Evolutionary conservation across 1,139 yeast genomes (phyloP).

Genomic region (Blastobotrys capitulatus): DNA sequence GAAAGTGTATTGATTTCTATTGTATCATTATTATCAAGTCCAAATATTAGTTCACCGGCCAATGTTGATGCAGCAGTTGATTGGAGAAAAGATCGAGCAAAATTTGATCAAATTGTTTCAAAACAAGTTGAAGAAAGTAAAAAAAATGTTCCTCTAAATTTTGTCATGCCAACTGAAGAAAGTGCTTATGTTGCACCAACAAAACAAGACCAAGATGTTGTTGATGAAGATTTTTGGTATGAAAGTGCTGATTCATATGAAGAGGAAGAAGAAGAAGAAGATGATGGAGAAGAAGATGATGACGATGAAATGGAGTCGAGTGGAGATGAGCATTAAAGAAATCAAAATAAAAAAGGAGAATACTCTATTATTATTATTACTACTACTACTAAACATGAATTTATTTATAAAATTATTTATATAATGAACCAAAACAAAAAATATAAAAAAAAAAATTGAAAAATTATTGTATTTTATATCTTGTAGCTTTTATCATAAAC

Average conservation of each 20-base stretch:
- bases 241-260: conserved; percentile 65
- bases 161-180: conserved; percentile 60
- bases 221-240: conserved; percentile 85
- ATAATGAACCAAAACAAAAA: not conserved
- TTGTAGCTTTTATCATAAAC: no score
- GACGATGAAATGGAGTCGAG: not conserved
- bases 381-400: not conserved
- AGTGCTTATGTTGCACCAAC: conserved; percentile 54
- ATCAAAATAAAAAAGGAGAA: not conserved
- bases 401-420: not conserved
- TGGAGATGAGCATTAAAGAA: not conserved
- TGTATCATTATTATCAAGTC: conserved; percentile 85
- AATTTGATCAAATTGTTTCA: conserved; percentile 70
- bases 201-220: conserved; percentile 50
- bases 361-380: no score
- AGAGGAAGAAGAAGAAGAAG: conserved; percentile 32
- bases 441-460: not conserved
- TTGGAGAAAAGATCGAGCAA: conserved; percentile 78
- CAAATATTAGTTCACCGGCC: conserved; percentile 90
- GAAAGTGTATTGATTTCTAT: conserved; percentile 87
- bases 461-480: no score
- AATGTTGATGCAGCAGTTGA: conserved; percentile 95
- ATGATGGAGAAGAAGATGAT: conserved; percentile 7
- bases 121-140: conserved; percentile 82
- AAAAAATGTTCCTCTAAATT: conserved; percentile 79